These are phyloP conservation scores for Naganishia kalamii DNA, from an alignment of 768 basidiomycete species.

Conservation along the genomic window DNA sequence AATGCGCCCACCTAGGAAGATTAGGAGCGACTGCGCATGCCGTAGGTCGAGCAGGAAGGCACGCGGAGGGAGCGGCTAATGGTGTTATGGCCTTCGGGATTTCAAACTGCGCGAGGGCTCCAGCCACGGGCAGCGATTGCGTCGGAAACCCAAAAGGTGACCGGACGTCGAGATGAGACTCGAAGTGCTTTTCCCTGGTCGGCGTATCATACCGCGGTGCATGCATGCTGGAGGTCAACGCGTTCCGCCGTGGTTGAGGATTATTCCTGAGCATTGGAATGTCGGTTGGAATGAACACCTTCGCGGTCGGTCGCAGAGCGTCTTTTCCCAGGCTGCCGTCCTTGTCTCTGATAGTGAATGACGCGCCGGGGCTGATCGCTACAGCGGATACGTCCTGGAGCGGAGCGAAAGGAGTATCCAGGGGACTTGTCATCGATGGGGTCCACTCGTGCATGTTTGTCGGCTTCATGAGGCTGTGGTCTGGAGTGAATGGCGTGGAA, in stretches of 20 bases:
- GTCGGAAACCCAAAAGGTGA: background rate
- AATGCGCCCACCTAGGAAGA: conserved; percentile 6
- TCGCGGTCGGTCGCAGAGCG: background rate
- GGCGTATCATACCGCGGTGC: background rate
- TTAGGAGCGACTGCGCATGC: background rate
- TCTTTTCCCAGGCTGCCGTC: background rate
- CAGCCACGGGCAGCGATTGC: background rate
- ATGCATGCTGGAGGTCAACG: background rate
- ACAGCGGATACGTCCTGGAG: no score
- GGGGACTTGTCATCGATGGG: background rate
- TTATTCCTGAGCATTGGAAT: background rate
- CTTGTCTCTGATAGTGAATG: no score
- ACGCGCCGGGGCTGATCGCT: no score
- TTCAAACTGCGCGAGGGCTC: background rate
- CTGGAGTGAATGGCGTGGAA: background rate
- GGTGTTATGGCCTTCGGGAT: background rate
- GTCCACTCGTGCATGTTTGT: background rate
- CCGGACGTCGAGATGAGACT: no score
- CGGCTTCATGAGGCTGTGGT: conserved; percentile 1
- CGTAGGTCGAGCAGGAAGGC: background rate
- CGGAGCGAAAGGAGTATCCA: background rate
- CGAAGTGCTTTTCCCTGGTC: background rate
- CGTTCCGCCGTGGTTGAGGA: background rate
- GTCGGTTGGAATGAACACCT: background rate
- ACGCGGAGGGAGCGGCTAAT: background rate